Percentiles rank a stretch among this genome's conserved stretches.
These are phyloP conservation scores for Phytophthora citricola DNA, from an alignment of 352 stramenopile genomes.

Conservation along the genomic window DNA sequence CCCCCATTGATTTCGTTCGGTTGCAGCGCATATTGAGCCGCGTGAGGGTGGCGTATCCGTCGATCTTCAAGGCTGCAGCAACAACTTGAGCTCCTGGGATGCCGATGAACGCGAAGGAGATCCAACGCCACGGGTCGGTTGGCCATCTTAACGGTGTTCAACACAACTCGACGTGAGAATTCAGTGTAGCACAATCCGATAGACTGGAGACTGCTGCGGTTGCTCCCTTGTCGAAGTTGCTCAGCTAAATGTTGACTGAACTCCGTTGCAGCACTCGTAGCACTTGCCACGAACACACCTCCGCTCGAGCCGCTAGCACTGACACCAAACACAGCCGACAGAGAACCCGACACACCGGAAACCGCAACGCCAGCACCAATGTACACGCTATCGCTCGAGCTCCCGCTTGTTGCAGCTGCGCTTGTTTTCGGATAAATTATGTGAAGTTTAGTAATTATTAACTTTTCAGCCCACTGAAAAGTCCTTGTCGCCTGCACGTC, in stretches of 20 bases:
- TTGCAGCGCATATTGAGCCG: slow-evolving; percentile 44
- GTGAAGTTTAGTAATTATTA: too few species aligned
- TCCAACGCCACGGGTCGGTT: slow-evolving; percentile 38
- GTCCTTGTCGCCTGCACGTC: too few species aligned
- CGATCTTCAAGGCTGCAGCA: slow-evolving; percentile 42
- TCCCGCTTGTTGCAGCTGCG: too few species aligned
- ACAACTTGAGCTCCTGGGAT: slow-evolving; percentile 42
- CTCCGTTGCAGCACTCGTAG: slow-evolving; percentile 17
- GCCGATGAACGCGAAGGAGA: slow-evolving; percentile 48
- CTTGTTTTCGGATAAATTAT: too few species aligned
- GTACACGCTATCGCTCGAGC: too few species aligned
- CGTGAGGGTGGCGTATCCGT: slow-evolving; percentile 39
- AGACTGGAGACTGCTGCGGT: slow-evolving; percentile 16
- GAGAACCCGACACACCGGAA: too few species aligned
- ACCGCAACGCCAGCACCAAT: too few species aligned
- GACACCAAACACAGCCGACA: too few species aligned
- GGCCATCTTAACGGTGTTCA: slow-evolving; percentile 39
- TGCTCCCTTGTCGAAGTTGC: slow-evolving; percentile 17
- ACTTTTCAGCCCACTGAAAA: too few species aligned
- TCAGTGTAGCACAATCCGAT: slow-evolving; percentile 20
- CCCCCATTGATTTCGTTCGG: slow-evolving; percentile 38
- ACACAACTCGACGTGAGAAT: slow-evolving; percentile 31
- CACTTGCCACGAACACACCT: too few species aligned
- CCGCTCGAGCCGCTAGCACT: too few species aligned
- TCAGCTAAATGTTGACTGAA: slow-evolving; percentile 26